Evolutionary conservation across 2,329 filamentous ascomycete genomes (phyloP), one percentile per base, ranked within the genome.

Genomic region (Achaetomium macrosporum): DNA sequence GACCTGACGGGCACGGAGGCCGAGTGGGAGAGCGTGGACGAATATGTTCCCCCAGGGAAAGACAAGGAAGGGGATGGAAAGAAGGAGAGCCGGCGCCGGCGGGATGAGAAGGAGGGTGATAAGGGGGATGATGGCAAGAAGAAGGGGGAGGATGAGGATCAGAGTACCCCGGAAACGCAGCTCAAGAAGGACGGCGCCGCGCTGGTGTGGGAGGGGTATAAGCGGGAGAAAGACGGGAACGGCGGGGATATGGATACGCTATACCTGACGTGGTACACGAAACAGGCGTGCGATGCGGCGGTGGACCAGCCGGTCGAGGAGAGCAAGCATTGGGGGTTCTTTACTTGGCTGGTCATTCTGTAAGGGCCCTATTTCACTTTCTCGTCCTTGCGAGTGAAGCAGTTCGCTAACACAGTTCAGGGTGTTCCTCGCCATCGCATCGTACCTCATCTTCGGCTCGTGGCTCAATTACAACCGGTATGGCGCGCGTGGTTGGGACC

Each of bases 381-480:
- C 25, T 19, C 8, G 10, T 15, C 25, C 10, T 10, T 19, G 12
- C 45, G 39, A 33, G 3, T 3, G 20, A 7, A 10, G 3, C 15
- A 17, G 15, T 20, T 30, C 37, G 44, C 57, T 62, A 53, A 62
- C 47, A 36, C 5, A 15, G 2, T 13, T 11, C 31, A 96, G 91
- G 61, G 73, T 86, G 55, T 99, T 99, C 79, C 78, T 97, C 57
- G 82, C 82, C 42, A 86, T 84, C 39, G 90, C 93, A 2, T 75
- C 91, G 20, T 99, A 97, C 73, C 84, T 99, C 60, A 96, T 97
- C 68, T 97, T 97, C 66, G 91, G 92, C 59, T 95, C 91, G 17
- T 99, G 93, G 93, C 84, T 97, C 68, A 97, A 97, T 76, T 97
- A 97, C 78, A 96, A 90, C 74, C 88, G 91, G 57, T 96, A 96